Percentiles rank a stretch among this genome's conserved stretches.
Evolutionary conservation across 768 basidiomycete genomes (phyloP).

Genomic region (Amanita pseudoporphyria): DNA sequence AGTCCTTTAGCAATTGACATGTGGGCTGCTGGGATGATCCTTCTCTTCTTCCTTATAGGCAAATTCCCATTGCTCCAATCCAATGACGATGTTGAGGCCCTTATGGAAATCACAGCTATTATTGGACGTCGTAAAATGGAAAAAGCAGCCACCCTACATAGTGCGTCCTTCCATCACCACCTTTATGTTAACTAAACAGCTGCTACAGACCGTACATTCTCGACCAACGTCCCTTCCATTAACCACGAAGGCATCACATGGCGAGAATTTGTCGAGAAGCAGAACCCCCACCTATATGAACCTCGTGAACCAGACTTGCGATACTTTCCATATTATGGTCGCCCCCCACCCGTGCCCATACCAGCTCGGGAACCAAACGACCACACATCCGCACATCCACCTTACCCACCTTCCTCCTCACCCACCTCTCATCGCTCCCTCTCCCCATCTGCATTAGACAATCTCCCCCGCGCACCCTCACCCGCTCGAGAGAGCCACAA

Average conservation of each 20-base stretch:
- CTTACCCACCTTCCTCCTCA: constrained; percentile 12
- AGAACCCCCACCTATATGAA: constrained; percentile 62
- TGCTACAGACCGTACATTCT: constrained; percentile 69
- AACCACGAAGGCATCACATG: constrained; percentile 58
- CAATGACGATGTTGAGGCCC: constrained; percentile 87
- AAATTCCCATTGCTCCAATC: constrained; percentile 96
- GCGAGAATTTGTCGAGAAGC: constrained; percentile 61
- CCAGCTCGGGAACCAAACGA: constrained; percentile 14
- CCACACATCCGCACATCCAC: constrained; percentile 8
- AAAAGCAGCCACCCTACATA: constrained; percentile 77
- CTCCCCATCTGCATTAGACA: constrained; percentile 3
- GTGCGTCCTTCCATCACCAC: constrained; percentile 37
- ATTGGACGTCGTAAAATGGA: constrained; percentile 82
- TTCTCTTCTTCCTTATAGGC: constrained; percentile 83
- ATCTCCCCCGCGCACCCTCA: constrained; percentile 7
- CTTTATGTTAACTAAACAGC: constrained; percentile 1
- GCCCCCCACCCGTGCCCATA: constrained; percentile 5
- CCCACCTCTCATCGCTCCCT: constrained; percentile 1
- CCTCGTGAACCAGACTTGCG: constrained; percentile 40
- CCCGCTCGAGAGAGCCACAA: constrained; percentile 30
- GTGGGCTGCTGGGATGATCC: constrained; percentile 90
- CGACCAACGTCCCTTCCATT: constrained; percentile 83
- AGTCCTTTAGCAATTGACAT: constrained; percentile 75
- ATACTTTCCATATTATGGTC: constrained; percentile 45
- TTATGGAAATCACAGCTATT: constrained; percentile 89